phyloP scores from a whole-genome alignment of 2,329 filamentous ascomycete species.

The Neurospora crassa region DNA sequence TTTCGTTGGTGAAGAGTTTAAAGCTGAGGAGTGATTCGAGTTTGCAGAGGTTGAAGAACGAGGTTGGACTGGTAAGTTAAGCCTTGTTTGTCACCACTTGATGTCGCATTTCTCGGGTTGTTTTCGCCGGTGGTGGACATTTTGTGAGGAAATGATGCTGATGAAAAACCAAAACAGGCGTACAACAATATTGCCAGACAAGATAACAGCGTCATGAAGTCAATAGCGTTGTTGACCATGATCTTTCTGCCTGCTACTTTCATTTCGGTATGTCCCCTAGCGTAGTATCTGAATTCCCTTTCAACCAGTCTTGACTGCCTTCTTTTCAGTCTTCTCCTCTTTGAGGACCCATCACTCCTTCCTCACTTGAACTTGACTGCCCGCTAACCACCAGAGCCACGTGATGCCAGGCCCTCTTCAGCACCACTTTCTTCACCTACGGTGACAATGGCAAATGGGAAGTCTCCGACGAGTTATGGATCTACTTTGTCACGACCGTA shows the following conservation, averaged over 20 bases:
- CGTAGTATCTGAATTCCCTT: no score
- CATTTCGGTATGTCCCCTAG: slow-evolving; percentile 8
- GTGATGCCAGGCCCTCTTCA: slow-evolving; percentile 10
- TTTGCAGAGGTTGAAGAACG: slow-evolving; percentile 9
- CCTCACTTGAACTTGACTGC: not conserved
- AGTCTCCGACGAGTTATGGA: slow-evolving; percentile 12
- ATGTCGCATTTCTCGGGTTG: no score
- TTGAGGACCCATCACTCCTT: not conserved
- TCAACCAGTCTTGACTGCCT: no score
- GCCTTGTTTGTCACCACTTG: no score
- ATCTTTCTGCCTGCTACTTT: slow-evolving; percentile 15
- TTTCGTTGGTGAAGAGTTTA: slow-evolving; percentile 9
- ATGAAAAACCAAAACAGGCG: slow-evolving; percentile 3
- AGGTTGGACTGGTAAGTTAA: slow-evolving; percentile 9
- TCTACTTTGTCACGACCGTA: slow-evolving; percentile 11
- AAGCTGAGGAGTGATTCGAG: slow-evolving; percentile 13
- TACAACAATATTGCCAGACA: slow-evolving; percentile 15
- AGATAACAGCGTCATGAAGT: slow-evolving; percentile 15
- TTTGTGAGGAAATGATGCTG: not conserved
- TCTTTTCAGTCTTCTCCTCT: not conserved
- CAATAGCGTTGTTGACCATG: slow-evolving; percentile 14
- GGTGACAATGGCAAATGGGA: slow-evolving; percentile 9
- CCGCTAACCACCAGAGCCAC: not conserved
- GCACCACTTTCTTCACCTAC: slow-evolving; percentile 15
- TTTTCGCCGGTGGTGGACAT: no score